These are phyloP conservation scores for Ceratocystis colombiana DNA, from an alignment of 2,329 filamentous ascomycete species.

Conservation along the genomic window DNA sequence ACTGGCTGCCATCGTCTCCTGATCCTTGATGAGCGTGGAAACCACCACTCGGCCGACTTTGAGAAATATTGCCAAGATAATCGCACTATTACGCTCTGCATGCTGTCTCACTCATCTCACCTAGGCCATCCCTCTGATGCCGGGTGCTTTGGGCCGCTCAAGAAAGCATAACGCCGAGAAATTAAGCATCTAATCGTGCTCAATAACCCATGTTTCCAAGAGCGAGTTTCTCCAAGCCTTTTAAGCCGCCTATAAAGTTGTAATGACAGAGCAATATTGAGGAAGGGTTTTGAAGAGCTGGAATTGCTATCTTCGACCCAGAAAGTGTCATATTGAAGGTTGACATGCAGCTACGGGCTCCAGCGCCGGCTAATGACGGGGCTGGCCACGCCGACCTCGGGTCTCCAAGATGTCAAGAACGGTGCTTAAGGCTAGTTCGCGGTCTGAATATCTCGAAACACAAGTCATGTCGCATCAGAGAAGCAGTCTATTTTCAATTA, in stretches of 20 bases:
- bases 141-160: not conserved
- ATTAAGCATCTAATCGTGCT: not conserved
- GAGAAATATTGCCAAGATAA: not conserved
- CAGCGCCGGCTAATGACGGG: not conserved
- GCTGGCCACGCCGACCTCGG: not conserved
- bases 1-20: not conserved
- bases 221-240: not conserved
- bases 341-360: not conserved
- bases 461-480: not conserved
- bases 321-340: not conserved
- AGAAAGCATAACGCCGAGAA: not conserved
- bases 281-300: not conserved
- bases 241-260: not conserved
- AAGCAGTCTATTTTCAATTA: not conserved
- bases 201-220: not conserved
- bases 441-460: not conserved
- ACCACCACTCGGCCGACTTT: not conserved
- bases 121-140: not conserved
- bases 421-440: too few species aligned
- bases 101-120: not conserved
- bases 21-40: not conserved
- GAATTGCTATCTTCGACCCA: not conserved
- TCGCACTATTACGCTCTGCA: not conserved
- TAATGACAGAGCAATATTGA: not conserved
- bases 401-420: not conserved